Conservation (phyloP, 2,329 filamentous ascomycete genomes). For the Botrytis medusae region DNA sequence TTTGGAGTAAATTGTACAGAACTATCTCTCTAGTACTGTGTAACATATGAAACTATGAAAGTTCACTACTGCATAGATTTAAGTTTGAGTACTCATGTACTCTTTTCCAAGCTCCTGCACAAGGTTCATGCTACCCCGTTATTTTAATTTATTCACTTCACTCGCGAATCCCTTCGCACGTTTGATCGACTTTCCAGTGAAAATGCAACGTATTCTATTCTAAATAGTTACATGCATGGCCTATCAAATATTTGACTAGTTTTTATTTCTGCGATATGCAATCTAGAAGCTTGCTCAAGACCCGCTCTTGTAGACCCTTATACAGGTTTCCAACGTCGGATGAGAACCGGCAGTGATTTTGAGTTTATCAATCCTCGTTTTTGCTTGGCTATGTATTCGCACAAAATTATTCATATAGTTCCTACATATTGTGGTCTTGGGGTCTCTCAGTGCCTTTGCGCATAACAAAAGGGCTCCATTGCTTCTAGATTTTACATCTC, state of each 20-base stretch:
- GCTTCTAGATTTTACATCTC: not conserved
- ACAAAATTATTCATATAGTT: not conserved
- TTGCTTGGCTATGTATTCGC: not conserved
- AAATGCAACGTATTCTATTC: not conserved
- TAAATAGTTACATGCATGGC: not conserved
- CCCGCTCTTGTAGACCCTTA: not conserved
- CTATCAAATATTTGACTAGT: not conserved
- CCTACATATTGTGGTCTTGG: not conserved
- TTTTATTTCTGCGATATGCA: not conserved
- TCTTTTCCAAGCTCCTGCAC: not conserved
- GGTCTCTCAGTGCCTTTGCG: not conserved
- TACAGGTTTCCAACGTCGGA: not conserved
- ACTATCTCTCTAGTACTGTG: not conserved
- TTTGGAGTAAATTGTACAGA: not conserved
- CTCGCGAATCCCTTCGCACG: not conserved
- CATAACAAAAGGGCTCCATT: not conserved
- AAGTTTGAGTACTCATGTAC: not conserved
- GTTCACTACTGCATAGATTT: not conserved
- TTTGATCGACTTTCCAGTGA: constrained; percentile 8
- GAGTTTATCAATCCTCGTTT: no score
- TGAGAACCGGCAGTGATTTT: not conserved
- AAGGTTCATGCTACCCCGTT: not conserved
- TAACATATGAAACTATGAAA: not conserved
- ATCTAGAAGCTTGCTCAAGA: not conserved
- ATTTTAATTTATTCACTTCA: not conserved